These are phyloP conservation scores for Citrullus colocynthis DNA, from an alignment of 306 rosid species.

Conservation along the genomic window DNA sequence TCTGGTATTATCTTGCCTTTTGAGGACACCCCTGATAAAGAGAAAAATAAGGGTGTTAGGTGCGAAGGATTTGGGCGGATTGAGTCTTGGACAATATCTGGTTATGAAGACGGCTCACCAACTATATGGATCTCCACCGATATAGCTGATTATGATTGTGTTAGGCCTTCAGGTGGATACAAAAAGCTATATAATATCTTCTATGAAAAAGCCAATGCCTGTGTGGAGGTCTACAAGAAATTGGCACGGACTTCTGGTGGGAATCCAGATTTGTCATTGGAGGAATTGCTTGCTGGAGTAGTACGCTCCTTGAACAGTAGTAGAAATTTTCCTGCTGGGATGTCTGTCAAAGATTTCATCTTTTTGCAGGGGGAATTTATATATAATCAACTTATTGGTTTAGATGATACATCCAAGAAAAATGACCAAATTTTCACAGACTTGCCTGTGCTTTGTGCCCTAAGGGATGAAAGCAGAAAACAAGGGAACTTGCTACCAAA, in stretches of 20 bases:
- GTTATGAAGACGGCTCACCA: conserved; percentile 80
- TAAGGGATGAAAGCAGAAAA: conserved; percentile 46
- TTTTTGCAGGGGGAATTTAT: conserved; percentile 75
- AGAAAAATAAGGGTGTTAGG: conserved; percentile 45
- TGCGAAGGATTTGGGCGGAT: conserved; percentile 85
- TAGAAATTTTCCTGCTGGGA: conserved; percentile 49
- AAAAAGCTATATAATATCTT: conserved; percentile 56
- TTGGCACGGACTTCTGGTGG: conserved; percentile 60
- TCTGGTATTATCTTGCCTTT: conserved; percentile 63
- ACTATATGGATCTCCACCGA: conserved; percentile 87
- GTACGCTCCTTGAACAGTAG: conserved; percentile 65
- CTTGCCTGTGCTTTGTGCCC: conserved; percentile 55
- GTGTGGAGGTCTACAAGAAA: conserved; percentile 63
- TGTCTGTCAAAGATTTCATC: conserved; percentile 60
- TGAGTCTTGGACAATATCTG: conserved; percentile 85
- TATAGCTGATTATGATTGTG: conserved; percentile 63
- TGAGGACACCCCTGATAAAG: conserved; percentile 41
- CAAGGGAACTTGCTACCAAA: conserved; percentile 29
- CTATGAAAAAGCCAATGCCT: conserved; percentile 59
- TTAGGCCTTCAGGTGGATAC: conserved; percentile 57
- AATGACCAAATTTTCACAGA: conserved; percentile 43
- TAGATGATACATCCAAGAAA: conserved; percentile 52
- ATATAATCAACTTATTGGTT: conserved; percentile 63
- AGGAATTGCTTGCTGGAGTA: conserved; percentile 83
- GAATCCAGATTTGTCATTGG: conserved; percentile 46